phyloP scores from a whole-genome alignment of 495 filamentous ascomycete genomes.

The Hypoxylon fragiforme region DNA sequence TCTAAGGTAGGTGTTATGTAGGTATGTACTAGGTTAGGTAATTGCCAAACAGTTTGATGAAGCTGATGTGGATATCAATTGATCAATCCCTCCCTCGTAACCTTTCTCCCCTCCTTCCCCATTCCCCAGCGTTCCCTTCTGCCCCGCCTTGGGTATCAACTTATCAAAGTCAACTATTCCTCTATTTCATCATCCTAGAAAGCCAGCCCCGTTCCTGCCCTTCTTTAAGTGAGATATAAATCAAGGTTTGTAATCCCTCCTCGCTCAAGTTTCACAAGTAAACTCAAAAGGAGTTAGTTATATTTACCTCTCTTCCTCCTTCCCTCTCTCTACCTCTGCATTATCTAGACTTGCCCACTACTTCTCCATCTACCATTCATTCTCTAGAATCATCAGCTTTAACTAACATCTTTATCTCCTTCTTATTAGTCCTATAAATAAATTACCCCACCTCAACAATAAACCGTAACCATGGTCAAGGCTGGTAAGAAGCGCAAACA shows the following conservation, averaged over 20 bases:
- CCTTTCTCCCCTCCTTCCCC: no score
- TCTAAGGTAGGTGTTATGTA: conserved; percentile 5
- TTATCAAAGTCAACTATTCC: conserved; percentile 24
- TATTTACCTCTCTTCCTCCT: no score
- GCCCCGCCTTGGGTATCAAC: conserved; percentile 31
- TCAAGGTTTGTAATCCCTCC: conserved; percentile 33
- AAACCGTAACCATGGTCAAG: conserved; percentile 75
- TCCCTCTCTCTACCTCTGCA: background rate
- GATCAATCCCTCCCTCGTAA: background rate
- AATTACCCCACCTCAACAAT: conserved; percentile 30
- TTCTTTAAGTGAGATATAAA: conserved; percentile 15
- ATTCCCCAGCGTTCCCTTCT: no score
- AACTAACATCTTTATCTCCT: conserved; percentile 27
- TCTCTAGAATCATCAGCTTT: conserved; percentile 25
- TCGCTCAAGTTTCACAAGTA: conserved; percentile 22
- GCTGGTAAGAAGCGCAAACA: conserved; percentile 62
- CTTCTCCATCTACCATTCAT: conserved; percentile 14
- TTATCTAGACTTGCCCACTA: background rate
- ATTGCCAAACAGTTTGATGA: background rate
- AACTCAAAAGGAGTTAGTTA: no score
- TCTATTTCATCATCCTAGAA: conserved; percentile 23
- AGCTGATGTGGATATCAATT: conserved; percentile 25
- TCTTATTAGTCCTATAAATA: conserved; percentile 14
- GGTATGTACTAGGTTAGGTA: background rate
- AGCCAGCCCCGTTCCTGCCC: conserved; percentile 6